Conservation (phyloP, 1,139 yeast genomes). For the Sugiyamaella castrensis region DNA sequence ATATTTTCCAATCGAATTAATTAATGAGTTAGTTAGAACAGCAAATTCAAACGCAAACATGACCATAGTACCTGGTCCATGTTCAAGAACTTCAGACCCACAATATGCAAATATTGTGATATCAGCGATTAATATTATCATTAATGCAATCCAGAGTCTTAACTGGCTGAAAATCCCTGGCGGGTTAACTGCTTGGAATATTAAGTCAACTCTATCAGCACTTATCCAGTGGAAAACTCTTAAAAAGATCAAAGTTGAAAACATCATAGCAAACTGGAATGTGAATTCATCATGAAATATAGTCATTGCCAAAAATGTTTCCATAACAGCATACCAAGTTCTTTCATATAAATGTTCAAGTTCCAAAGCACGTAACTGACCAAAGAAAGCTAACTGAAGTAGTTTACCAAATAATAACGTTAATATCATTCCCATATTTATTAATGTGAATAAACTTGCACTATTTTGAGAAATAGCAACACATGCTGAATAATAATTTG, state of each 20-base stretch:
- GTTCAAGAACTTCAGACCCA: constrained; percentile 52
- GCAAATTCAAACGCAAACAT: constrained; percentile 77
- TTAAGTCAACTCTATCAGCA: constrained; percentile 39
- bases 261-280: constrained; percentile 42
- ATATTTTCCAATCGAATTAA: constrained; percentile 50
- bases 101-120: constrained; percentile 52
- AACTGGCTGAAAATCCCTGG: constrained; percentile 35
- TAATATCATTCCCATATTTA: constrained; percentile 45
- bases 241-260: constrained; percentile 47
- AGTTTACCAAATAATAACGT: constrained; percentile 44
- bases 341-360: constrained; percentile 72
- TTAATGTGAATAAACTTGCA: constrained; percentile 41
- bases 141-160: constrained; percentile 42
- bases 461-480: constrained; percentile 46
- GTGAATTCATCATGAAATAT: constrained; percentile 57
- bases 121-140: constrained; percentile 50
- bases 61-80: constrained; percentile 47
- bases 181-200: constrained; percentile 34
- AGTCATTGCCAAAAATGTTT: constrained; percentile 62
- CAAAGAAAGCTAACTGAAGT: constrained; percentile 59
- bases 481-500: constrained; percentile 46
- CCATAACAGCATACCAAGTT: constrained; percentile 63
- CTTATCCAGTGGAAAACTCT: constrained; percentile 76
- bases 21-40: constrained; percentile 55
- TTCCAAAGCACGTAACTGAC: constrained; percentile 72